Base-by-base conservation (phyloP, 2,329 filamentous ascomycete genomes). In the Scedosporium minutisporum region DNA sequence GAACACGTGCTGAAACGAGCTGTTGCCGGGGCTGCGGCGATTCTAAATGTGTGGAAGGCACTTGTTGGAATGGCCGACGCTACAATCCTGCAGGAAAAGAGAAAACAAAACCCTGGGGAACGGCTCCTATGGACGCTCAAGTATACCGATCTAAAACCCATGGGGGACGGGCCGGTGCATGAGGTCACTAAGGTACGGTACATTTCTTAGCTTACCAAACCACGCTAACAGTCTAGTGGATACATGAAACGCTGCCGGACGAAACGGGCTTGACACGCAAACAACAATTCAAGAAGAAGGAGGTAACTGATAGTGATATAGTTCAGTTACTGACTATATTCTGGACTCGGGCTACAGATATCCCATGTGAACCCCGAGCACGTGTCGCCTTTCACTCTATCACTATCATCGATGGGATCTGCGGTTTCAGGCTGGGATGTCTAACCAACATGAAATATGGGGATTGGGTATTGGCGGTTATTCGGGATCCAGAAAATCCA, bases 81-180 rank as follows among this genome's bases (percentile, higher is more conserved):
- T 42, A 42, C 38, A 42, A 42, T 42, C 38, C 14, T 42, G 38
- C 38, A 42, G 38, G 38, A 42, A 42, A 42, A 42, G 38, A 42
- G 38, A 42, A 42, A 14, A 14, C 38, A 42, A 42, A 14, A 42
- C 14, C 38, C 38, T 7, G 38, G 14, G 6, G 14, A 42, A 7
- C 6, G 38, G 38, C 6, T 42, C 38, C 14, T 14, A 42, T 42
- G 14, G 38, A 42, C 38, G 14, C 38, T 42, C 38, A 6, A 6
- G 14, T 42, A 42, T 42, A 42, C 38, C 38, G 38, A 42, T 42
- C 38, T 42, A 14, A 42, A 42, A 42, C 38, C 38, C 6, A 42
- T 42, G 14, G 38, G 38, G 29, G 6, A 65, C 10, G 12, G 65
- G 65, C 29, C 65, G 63, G 12, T 65, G 16, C 21, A 64, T 62